Evolutionary conservation across 192 early-diverging fungal genomes (phyloP).

Genomic region (Phlyctochytrium arcticum): DNA sequence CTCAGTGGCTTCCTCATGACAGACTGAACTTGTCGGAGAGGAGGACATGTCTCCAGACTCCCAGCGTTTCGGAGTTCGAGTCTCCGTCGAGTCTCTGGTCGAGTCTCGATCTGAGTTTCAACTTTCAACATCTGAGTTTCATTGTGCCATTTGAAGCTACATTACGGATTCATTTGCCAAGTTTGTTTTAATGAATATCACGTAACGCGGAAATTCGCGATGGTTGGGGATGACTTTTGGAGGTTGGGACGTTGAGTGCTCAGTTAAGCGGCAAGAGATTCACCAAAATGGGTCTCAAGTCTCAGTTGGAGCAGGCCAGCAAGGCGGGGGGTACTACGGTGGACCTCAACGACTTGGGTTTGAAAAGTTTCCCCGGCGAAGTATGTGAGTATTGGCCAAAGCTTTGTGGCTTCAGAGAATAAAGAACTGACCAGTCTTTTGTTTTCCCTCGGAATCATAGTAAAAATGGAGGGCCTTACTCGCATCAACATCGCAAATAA

Average conservation of each 20-base stretch:
- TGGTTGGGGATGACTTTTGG: too few species aligned
- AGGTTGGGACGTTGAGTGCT: neutral
- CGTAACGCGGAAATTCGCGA: too few species aligned
- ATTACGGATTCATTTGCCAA: too few species aligned
- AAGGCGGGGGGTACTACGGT: conserved; percentile 9
- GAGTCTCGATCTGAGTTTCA: too few species aligned
- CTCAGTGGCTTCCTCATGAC: too few species aligned
- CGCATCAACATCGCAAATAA: conserved; percentile 29
- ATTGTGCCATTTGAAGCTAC: too few species aligned
- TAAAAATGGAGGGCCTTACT: conserved; percentile 8
- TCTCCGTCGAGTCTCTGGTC: too few species aligned
- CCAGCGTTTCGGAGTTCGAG: too few species aligned
- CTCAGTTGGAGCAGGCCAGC: conserved; percentile 14
- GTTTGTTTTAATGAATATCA: too few species aligned
- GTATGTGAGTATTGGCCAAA: conserved; percentile 18
- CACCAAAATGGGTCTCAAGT: neutral
- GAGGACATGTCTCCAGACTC: too few species aligned
- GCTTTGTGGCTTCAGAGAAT: neutral
- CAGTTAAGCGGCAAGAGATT: neutral
- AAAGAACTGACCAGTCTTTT: neutral
- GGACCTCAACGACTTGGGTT: conserved; percentile 25
- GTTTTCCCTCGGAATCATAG: neutral
- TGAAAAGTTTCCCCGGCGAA: conserved; percentile 36
- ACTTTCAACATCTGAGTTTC: too few species aligned
- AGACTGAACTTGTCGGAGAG: too few species aligned